These are phyloP conservation scores for Vachellia collinsii DNA, from an alignment of 306 rosid species.

Conservation along the genomic window DNA sequence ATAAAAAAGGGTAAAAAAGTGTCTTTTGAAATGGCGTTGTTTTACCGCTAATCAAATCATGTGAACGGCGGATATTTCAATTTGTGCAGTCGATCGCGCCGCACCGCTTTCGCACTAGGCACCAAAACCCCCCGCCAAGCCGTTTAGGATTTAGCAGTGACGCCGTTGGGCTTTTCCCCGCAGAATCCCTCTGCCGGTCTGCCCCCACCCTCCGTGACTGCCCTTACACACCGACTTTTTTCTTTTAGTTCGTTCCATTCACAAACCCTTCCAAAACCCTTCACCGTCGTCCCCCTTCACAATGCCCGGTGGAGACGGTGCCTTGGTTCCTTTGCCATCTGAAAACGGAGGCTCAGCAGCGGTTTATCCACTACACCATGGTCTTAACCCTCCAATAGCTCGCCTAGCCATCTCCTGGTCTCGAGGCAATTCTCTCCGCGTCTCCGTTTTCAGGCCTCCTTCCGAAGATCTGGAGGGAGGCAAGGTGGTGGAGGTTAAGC, in stretches of 20 bases:
- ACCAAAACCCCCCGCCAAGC: no score
- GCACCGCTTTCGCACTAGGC: no score
- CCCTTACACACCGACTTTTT: background rate
- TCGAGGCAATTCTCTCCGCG: conserved; percentile 78
- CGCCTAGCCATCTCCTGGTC: conserved; percentile 82
- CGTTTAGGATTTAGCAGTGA: no score
- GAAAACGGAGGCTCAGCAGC: conserved; percentile 40
- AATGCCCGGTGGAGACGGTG: conserved; percentile 54
- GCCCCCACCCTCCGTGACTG: background rate
- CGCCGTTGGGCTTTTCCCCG: background rate
- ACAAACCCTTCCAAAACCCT: conserved; percentile 55
- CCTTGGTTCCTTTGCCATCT: conserved; percentile 51
- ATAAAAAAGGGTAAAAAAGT: background rate
- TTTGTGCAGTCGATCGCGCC: no score
- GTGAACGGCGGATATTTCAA: no score
- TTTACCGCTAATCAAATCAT: background rate
- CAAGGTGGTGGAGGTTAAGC: conserved; percentile 75
- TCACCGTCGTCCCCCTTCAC: conserved; percentile 3
- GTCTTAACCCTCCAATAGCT: conserved; percentile 65
- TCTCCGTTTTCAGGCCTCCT: conserved; percentile 57
- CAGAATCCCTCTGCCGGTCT: background rate
- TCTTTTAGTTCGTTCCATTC: background rate
- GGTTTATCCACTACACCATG: conserved; percentile 66
- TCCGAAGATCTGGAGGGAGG: conserved; percentile 52
- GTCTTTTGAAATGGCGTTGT: background rate